phyloP scores from a whole-genome alignment of 331 rosid species.

The Malus hybrid region DNA sequence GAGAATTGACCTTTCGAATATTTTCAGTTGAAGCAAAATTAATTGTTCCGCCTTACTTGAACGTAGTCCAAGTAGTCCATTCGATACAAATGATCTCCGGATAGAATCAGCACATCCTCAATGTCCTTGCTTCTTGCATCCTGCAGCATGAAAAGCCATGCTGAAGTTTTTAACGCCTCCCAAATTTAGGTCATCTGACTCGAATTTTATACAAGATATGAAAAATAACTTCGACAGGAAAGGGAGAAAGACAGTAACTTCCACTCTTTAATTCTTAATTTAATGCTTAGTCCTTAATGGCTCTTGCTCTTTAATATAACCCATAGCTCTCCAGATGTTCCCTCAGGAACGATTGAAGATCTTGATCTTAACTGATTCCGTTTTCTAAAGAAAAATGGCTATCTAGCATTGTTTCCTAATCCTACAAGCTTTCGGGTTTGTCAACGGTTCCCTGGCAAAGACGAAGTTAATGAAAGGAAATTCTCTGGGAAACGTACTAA shows the following conservation, averaged over 20 bases:
- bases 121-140: conserved; percentile 45
- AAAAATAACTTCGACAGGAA: neutral
- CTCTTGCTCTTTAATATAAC: neutral
- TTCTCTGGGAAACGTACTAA: neutral
- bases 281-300: neutral
- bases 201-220: neutral
- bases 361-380: neutral
- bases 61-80: conserved; percentile 86
- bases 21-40: neutral
- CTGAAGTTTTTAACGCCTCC: neutral
- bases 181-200: neutral
- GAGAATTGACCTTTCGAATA: neutral
- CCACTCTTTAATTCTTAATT: neutral
- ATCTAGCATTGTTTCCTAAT: neutral
- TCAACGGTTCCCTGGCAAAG: neutral
- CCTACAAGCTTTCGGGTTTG: neutral
- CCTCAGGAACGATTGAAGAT: neutral
- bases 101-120: conserved; percentile 55
- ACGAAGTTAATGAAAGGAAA: neutral
- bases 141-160: conserved; percentile 16
- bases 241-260: neutral
- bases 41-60: conserved; percentile 26
- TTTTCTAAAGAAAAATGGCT: neutral
- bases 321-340: neutral
- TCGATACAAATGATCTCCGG: conserved; percentile 65